These are phyloP conservation scores for Suhomyces bolitotheri DNA, from an alignment of 1,139 yeast genomes.

Conservation along the genomic window DNA sequence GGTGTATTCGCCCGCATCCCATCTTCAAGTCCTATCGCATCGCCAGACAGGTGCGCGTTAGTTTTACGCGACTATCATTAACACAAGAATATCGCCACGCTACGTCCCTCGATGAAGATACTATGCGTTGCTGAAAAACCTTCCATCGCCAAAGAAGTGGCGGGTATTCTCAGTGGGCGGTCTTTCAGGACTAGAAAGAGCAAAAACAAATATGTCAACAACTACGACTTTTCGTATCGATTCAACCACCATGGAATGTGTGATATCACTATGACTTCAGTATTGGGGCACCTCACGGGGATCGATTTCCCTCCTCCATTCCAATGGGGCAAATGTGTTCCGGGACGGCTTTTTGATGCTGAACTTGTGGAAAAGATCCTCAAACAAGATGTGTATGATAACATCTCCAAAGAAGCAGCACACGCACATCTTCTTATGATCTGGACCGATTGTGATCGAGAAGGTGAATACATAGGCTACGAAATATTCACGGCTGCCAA, in stretches of 20 bases:
- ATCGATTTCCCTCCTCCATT: slow-evolving; percentile 65
- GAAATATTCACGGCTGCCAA: slow-evolving; percentile 74
- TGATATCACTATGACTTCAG: slow-evolving; percentile 89
- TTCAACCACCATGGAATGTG: slow-evolving; percentile 61
- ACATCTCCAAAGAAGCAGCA: slow-evolving; percentile 68
- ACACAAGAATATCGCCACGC: no score
- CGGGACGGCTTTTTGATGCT: slow-evolving; percentile 66
- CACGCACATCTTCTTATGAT: slow-evolving; percentile 68
- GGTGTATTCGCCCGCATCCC: no score
- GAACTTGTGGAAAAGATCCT: slow-evolving; percentile 50
- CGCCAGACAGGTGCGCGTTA: no score
- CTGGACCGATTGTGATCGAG: slow-evolving; percentile 99
- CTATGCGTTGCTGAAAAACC: slow-evolving; percentile 98
- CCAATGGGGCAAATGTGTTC: slow-evolving; percentile 70
- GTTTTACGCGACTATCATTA: no score
- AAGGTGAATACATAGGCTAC: slow-evolving; percentile 94
- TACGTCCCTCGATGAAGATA: slow-evolving; percentile 54
- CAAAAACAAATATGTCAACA: slow-evolving; percentile 65
- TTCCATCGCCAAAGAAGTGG: slow-evolving; percentile 86
- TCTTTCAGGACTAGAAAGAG: slow-evolving; percentile 49
- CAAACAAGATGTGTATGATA: slow-evolving; percentile 57
- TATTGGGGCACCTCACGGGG: slow-evolving; percentile 76
- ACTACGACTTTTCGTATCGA: slow-evolving; percentile 73
- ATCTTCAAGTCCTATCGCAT: no score
- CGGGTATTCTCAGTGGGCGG: slow-evolving; percentile 77